Conservation (phyloP, 495 filamentous ascomycete genomes). For the Hamigera avellanea region DNA sequence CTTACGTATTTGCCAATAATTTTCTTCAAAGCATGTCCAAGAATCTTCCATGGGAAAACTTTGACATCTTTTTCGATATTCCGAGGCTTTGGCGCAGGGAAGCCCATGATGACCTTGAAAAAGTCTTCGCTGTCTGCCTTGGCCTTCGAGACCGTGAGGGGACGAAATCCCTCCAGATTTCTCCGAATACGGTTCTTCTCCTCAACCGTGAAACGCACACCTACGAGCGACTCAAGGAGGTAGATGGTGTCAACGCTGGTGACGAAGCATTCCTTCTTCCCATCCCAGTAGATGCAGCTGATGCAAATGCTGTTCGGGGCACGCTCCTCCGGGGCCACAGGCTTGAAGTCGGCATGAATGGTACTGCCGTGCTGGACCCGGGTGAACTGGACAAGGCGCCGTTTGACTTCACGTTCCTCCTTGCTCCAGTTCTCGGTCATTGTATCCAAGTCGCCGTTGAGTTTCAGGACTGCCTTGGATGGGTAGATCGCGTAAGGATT, state of each 20-base stretch:
- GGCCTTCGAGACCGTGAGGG: conserved; percentile 81
- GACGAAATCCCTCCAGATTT: conserved; percentile 86
- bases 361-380: conserved; percentile 67
- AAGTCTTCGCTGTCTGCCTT: conserved; percentile 89
- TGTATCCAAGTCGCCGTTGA: conserved; percentile 68
- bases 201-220: conserved; percentile 75
- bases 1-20: conserved; percentile 96
- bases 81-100: conserved; percentile 83
- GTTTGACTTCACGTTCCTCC: conserved; percentile 64
- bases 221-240: conserved; percentile 79
- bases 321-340: conserved; percentile 57
- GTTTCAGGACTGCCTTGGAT: conserved; percentile 74
- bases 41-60: conserved; percentile 87
- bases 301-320: conserved; percentile 66
- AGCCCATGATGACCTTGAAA: conserved; percentile 99
- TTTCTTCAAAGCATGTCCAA: conserved; percentile 78
- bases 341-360: conserved; percentile 58
- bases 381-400: conserved; percentile 77
- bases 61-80: conserved; percentile 99
- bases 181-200: conserved; percentile 96
- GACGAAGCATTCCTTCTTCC: conserved; percentile 77
- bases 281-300: conserved; percentile 89
- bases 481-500: conserved; percentile 78
- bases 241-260: conserved; percentile 96
- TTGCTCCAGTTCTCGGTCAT: conserved; percentile 73